phyloP scores from a whole-genome alignment of 495 filamentous ascomycete genomes.

The Penicillium nucicola region DNA sequence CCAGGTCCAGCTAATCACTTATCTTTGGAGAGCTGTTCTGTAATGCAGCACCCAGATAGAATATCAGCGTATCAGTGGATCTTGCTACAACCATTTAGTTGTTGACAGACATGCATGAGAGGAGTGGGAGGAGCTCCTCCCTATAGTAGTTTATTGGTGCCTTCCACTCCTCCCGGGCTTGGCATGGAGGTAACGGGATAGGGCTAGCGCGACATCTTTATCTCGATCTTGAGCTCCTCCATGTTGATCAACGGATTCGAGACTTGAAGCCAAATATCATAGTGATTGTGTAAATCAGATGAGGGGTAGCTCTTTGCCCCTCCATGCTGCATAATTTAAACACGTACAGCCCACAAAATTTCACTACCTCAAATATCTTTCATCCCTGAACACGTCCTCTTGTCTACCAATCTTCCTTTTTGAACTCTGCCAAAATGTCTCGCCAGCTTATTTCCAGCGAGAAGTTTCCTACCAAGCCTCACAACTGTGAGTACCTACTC shows the following conservation, averaged over 20 bases:
- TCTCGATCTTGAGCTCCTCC: not conserved
- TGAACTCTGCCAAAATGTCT: constrained; percentile 26
- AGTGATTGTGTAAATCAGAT: too few relatives aligned
- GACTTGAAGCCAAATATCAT: too few relatives aligned
- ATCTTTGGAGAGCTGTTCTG: not conserved
- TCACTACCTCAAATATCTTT: not conserved
- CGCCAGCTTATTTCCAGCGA: constrained; percentile 40
- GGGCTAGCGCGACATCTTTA: too few relatives aligned
- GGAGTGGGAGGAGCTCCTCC: constrained; percentile 16
- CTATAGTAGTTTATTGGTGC: too few relatives aligned
- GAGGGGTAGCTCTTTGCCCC: constrained; percentile 4
- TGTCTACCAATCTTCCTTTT: not conserved
- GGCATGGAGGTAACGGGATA: too few relatives aligned
- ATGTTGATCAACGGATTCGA: not conserved
- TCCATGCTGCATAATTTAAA: not conserved
- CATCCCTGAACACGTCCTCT: not conserved
- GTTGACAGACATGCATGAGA: not conserved
- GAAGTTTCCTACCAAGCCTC: constrained; percentile 40
- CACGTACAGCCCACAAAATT: not conserved
- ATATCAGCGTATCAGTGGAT: too few relatives aligned
- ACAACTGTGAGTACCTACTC: constrained; percentile 29
- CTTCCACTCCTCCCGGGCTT: not conserved
- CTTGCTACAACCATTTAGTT: too few relatives aligned
- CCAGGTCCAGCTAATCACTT: not conserved
- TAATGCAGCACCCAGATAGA: too few relatives aligned